phyloP scores from a whole-genome alignment of 805 yeast species.

The Blastobotrys parvus region DNA sequence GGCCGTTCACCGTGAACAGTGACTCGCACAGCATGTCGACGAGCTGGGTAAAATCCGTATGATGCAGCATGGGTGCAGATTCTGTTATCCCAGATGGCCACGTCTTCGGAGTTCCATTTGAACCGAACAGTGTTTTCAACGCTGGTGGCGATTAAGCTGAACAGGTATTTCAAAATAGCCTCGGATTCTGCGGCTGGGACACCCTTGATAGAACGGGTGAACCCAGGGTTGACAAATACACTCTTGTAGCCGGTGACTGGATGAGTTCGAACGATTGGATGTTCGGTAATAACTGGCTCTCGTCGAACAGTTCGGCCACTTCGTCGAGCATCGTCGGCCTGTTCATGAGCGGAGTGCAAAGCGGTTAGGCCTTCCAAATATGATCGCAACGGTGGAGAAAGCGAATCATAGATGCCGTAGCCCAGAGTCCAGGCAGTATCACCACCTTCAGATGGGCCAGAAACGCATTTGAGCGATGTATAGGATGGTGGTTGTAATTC shows the following conservation, averaged over 20 bases:
- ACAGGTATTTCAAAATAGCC: conserved; percentile 45
- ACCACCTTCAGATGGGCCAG: conserved; percentile 40
- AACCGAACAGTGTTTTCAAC: conserved; percentile 64
- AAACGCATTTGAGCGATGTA: conserved; percentile 31
- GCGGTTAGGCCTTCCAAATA: conserved; percentile 53
- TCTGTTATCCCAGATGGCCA: conserved; percentile 73
- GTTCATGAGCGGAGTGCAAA: conserved; percentile 53
- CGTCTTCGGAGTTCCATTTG: conserved; percentile 59
- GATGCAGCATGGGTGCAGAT: conserved; percentile 59
- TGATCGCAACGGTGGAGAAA: conserved; percentile 42
- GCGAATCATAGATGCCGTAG: conserved; percentile 49
- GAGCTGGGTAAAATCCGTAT: conserved; percentile 61
- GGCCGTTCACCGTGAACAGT: conserved; percentile 75
- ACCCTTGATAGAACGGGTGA: conserved; percentile 57
- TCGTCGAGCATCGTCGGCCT: conserved; percentile 48
- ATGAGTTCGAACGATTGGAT: conserved; percentile 65
- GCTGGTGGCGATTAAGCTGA: conserved; percentile 42
- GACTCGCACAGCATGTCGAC: conserved; percentile 67
- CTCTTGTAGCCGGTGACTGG: conserved; percentile 62
- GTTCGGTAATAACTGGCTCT: conserved; percentile 51
- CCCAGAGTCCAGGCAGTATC: conserved; percentile 52
- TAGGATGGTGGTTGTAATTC: conserved; percentile 62
- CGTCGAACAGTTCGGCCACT: conserved; percentile 62
- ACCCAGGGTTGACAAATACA: conserved; percentile 51
- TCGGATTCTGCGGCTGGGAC: conserved; percentile 62